Evolutionary conservation across 1,139 yeast genomes (phyloP), one percentile per base, ranked within the genome.

Genomic region (Lodderomyces orthopsilosis): DNA sequence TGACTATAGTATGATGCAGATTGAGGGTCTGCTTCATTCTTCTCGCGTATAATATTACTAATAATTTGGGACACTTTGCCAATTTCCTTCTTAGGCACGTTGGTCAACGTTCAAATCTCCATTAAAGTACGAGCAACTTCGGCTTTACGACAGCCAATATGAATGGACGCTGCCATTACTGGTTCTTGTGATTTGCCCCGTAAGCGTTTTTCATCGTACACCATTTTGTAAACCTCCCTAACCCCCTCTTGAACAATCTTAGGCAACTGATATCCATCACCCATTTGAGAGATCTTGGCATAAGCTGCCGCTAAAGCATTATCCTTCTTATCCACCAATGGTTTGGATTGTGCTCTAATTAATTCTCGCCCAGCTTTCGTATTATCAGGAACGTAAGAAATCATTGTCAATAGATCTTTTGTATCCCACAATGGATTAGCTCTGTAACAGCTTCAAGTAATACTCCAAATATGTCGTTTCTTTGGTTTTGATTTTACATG

Each of bases 161-260:
- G 82, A 46, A 93, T 93, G 2, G 96, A 88, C 0, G 97, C 97
- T 0, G 98, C 98, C 93, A 93, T 91, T 41, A 93, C 87, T 51
- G 93, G 82, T 60, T 91, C 97, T 57, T 87, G 93, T 0, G 96
- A 85, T 62, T 93, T 89, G 44, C 98, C 97, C 61, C 93, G 81
- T 53, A 93, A 74, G 14, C 85, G 80, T 52, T 85, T 81, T 55
- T 91, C 96, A 53, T 93, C 98, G 57, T 89, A 83, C 18, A 94
- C 96, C 49, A 91, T 69, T 61, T 91, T 91, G 63, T 87, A 93
- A 21, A 95, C 96, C 65, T 93, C 98, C 61, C 93, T 93, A 26
- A 98, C 97, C 51, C 96, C 95, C 65, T 93, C 98, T 61, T 90
- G 96, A 8, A 93, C 98, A 51, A 93, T 88, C 59, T 86, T 85